Evolutionary conservation across 169 alveolate genomes (phyloP).

Genomic region (Eimeria zaria): DNA sequence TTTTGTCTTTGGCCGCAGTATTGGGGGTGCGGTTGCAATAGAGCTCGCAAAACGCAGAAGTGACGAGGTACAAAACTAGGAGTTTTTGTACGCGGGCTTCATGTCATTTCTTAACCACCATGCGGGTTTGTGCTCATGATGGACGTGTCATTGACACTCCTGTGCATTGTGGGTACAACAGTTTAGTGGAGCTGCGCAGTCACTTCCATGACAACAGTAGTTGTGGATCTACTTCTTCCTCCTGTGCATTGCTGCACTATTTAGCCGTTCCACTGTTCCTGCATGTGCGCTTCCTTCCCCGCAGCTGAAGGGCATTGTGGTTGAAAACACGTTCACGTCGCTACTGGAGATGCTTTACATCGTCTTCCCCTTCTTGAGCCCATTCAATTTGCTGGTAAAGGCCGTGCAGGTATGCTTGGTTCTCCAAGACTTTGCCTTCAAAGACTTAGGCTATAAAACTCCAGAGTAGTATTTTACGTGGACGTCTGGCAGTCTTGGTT

Average conservation of each 20-base stretch:
- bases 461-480: neutral
- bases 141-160: too few species aligned
- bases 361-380: conserved; percentile 85
- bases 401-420: conserved; percentile 64
- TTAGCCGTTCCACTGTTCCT: neutral
- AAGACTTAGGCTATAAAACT: neutral
- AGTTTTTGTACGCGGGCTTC: neutral
- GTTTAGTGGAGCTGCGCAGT: neutral
- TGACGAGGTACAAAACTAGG: conserved; percentile 31
- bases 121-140: neutral
- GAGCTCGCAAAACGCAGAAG: conserved; percentile 83
- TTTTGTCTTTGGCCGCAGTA: conserved; percentile 88
- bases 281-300: neutral
- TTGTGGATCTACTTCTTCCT: neutral
- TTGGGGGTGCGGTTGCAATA: conserved; percentile 93
- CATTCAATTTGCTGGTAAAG: conserved; percentile 55
- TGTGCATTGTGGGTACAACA: neutral
- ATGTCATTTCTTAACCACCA: neutral
- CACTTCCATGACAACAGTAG: neutral
- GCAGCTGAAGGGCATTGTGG: conserved; percentile 88
- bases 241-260: neutral
- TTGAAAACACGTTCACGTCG: conserved; percentile 91
- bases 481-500: neutral
- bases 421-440: neutral
- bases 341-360: conserved; percentile 86